Evolutionary conservation across 2,329 filamentous ascomycete genomes (phyloP).

Genomic region (Talaromyces sp.): DNA sequence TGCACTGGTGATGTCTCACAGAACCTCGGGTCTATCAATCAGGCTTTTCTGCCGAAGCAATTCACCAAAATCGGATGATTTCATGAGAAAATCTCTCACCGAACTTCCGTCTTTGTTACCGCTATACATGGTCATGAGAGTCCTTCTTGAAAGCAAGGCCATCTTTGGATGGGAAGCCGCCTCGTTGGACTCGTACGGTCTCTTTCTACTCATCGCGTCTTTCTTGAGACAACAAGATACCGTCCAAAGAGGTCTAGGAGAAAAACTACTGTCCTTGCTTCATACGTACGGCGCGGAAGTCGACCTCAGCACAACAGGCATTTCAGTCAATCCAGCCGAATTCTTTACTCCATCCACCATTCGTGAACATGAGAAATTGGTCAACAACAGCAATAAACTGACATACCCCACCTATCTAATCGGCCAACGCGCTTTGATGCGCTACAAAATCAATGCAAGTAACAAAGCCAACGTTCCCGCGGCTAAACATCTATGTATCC

Average conservation of each 20-base stretch:
- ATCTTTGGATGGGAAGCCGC: conserved; percentile 45
- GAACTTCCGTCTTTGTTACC: conserved; percentile 47
- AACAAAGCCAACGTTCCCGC: conserved; percentile 24
- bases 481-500: conserved; percentile 47
- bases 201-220: conserved; percentile 55
- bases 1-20: conserved; percentile 39
- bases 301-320: conserved; percentile 42
- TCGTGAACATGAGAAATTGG: conserved; percentile 11
- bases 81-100: conserved; percentile 44
- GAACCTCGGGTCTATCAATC: conserved; percentile 45
- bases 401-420: conserved; percentile 25
- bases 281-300: conserved; percentile 44
- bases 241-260: conserved; percentile 27
- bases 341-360: conserved; percentile 33
- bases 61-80: conserved; percentile 34
- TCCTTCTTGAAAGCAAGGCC: conserved; percentile 47
- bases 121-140: conserved; percentile 48
- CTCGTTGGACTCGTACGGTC: conserved; percentile 51
- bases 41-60: conserved; percentile 48
- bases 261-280: conserved; percentile 47
- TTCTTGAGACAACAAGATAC: conserved; percentile 44
- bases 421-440: conserved; percentile 38
- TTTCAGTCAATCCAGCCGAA: conserved; percentile 46
- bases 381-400: not conserved
- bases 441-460: conserved; percentile 29